These are phyloP conservation scores for Theobroma cacao DNA, from an alignment of 345 rosid genomes.

Conservation along the genomic window DNA sequence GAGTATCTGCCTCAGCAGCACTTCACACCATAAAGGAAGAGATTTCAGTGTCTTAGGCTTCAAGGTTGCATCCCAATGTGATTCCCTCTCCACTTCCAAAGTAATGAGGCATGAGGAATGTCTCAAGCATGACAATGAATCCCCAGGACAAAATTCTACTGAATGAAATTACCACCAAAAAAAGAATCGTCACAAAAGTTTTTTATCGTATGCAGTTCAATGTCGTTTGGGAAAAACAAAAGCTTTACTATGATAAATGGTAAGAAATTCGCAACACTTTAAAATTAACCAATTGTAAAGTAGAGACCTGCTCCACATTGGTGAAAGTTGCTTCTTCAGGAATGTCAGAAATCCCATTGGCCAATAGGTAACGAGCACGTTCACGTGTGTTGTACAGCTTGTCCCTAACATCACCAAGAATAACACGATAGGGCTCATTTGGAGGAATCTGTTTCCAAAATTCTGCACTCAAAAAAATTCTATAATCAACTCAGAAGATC, in stretches of 20 bases:
- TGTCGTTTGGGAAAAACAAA: neutral
- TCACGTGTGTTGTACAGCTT: constrained; percentile 90
- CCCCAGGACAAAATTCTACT: neutral
- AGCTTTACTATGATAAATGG: neutral
- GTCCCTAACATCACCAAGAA: constrained; percentile 93
- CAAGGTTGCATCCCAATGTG: constrained; percentile 1
- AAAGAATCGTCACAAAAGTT: neutral
- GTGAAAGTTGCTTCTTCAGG: constrained; percentile 76
- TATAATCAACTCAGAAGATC: neutral
- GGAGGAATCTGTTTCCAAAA: constrained; percentile 94
- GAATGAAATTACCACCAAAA: neutral
- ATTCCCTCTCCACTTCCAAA: neutral
- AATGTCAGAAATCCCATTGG: constrained; percentile 79
- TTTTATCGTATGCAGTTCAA: neutral
- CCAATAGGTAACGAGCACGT: constrained; percentile 77
- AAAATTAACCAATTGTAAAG: neutral
- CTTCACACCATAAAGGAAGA: no score
- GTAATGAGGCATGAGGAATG: neutral
- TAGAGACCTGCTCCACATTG: constrained; percentile 68
- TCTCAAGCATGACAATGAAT: neutral
- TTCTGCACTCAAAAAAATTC: constrained; percentile 44
- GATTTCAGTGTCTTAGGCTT: neutral
- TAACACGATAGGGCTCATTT: constrained; percentile 89
- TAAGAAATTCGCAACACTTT: neutral
- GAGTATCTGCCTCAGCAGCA: no score